Base-by-base conservation (phyloP, 306 rosid genomes). In the Neltuma alba region DNA sequence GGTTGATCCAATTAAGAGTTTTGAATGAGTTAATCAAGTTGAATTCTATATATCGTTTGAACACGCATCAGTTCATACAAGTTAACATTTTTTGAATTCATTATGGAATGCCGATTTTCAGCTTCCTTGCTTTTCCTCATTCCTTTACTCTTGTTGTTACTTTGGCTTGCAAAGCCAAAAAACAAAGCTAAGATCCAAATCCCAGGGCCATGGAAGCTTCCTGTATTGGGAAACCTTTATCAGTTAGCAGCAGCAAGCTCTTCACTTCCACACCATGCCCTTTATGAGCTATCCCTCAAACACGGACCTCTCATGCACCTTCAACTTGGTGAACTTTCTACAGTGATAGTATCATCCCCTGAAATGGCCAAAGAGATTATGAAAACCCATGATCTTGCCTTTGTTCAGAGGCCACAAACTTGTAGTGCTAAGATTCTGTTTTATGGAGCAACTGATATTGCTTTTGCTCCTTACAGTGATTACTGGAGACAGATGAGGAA, bases 161-260 rank as follows among this genome's bases (percentile, higher is more conserved):
- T n/a, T n/a, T n/a, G n/a, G n/a, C n/a, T n/a, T n/a, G n/a, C n/a
- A n/a, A n/a, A n/a, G n/a, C n/a, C n/a, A n/a, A n/a, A n/a, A n/a
- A n/a, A n/a, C n/a, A n/a, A n/a, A n/a, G n/a, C 27, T 52, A 52
- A 52, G 60, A 52, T 7, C 60, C 14, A 52, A 52, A 52, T 52
- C 60, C 28, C 60, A n/a, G 60, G 60, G 60, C 60, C 60, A n/a
- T 52, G 60, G 60, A 52, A 52, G 60, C 60, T 52, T 52, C 60
- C 60, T n/a, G 0, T 52, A 52, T 21, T 52, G 60, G 60, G 60
- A 52, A 52, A 52, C 10, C 27, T 52, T 20, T 28, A 52, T 9
- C 60, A 52, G 11, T 21, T 52, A 52, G 60, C 28, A 50, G 21
- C 25, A 18, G 16, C 55, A 52, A 21, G 60, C 60, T 21, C 27